Conservation (phyloP, 495 filamentous ascomycete species). For the Aspergillus nanangensis region DNA sequence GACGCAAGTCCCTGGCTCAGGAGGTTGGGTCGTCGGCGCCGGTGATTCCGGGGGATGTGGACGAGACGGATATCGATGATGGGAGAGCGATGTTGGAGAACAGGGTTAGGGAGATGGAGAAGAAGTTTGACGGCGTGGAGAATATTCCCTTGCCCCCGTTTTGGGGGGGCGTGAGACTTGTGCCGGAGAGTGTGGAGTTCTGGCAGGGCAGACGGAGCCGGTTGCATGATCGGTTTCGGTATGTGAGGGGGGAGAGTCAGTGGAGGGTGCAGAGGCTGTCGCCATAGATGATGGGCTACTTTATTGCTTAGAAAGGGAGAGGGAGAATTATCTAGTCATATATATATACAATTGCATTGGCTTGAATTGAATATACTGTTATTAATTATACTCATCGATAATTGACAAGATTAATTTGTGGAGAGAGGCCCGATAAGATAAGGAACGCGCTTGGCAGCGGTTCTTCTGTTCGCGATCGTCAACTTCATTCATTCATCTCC, state of each 20-base stretch:
- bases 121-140: slow-evolving; percentile 65
- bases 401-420: too few species aligned
- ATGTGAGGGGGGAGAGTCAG: slow-evolving; percentile 64
- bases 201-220: slow-evolving; percentile 89
- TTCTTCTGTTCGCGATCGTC: too few species aligned
- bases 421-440: too few species aligned
- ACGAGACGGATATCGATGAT: slow-evolving; percentile 57
- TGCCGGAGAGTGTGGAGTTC: slow-evolving; percentile 86
- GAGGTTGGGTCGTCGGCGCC: slow-evolving; percentile 31
- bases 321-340: background rate
- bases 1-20: slow-evolving; percentile 28
- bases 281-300: slow-evolving; percentile 21
- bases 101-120: slow-evolving; percentile 67
- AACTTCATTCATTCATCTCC: too few species aligned
- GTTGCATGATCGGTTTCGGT: slow-evolving; percentile 89
- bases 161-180: slow-evolving; percentile 87
- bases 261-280: slow-evolving; percentile 40
- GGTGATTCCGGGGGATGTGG: slow-evolving; percentile 48
- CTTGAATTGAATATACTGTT: too few species aligned
- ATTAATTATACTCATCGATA: too few species aligned
- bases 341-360: too few species aligned
- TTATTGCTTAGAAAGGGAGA: background rate
- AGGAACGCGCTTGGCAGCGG: too few species aligned
- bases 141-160: slow-evolving; percentile 86
- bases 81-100: slow-evolving; percentile 60